Evolutionary conservation across 768 basidiomycete genomes (phyloP).

Genomic region (Tricholoma terreum): DNA sequence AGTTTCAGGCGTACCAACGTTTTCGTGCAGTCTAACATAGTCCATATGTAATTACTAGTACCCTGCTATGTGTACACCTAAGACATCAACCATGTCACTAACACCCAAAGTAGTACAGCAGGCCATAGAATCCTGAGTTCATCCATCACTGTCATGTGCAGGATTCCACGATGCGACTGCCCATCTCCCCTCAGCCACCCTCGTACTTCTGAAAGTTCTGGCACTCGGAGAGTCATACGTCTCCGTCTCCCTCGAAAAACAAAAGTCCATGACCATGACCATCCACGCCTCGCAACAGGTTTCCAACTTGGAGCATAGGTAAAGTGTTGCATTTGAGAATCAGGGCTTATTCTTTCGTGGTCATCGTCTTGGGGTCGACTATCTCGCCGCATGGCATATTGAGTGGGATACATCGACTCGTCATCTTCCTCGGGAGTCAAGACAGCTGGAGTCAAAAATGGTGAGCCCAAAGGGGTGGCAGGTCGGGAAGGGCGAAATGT

Average conservation of each 20-base stretch:
- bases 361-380: slow-evolving; percentile 26
- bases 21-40: neutral
- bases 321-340: slow-evolving; percentile 28
- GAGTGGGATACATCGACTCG: slow-evolving; percentile 48
- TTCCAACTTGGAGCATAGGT: slow-evolving; percentile 35
- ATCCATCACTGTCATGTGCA: slow-evolving; percentile 38
- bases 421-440: slow-evolving; percentile 44
- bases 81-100: slow-evolving; percentile 37
- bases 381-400: slow-evolving; percentile 43
- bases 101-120: slow-evolving; percentile 31
- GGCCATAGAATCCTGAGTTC: slow-evolving; percentile 37
- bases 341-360: slow-evolving; percentile 14
- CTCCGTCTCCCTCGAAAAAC: slow-evolving; percentile 51
- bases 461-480: slow-evolving; percentile 39
- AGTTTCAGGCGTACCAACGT: neutral
- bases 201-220: slow-evolving; percentile 22
- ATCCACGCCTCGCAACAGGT: slow-evolving; percentile 17
- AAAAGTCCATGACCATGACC: slow-evolving; percentile 53
- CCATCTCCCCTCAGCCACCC: slow-evolving; percentile 11
- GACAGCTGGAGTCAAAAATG: slow-evolving; percentile 33
- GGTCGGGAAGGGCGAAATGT: slow-evolving; percentile 43
- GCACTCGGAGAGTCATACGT: slow-evolving; percentile 47
- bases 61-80: neutral
- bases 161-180: slow-evolving; percentile 26
- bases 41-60: neutral